Conservation (phyloP, 106 monocot genomes). For the Hemerocallis citrina region DNA sequence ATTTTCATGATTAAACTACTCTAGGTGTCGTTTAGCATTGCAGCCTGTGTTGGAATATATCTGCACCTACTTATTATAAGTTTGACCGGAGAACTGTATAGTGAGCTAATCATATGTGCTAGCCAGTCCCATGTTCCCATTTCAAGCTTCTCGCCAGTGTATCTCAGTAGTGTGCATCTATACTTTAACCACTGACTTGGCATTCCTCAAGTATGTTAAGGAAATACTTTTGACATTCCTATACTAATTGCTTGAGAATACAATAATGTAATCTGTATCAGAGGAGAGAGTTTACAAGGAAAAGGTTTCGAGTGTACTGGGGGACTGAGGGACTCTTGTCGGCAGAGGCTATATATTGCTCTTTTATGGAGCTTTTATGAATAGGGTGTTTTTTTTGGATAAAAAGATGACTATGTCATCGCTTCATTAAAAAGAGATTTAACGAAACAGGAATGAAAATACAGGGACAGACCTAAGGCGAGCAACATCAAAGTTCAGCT, state of each 20-base stretch:
- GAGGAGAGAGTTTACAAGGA: conserved; percentile 15
- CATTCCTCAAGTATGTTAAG: not conserved
- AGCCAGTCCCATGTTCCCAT: not conserved
- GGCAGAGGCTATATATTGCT: conserved; percentile 53
- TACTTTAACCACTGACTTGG: not conserved
- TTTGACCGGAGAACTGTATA: not conserved
- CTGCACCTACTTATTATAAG: not conserved
- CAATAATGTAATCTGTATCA: not conserved
- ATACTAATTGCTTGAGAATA: not conserved
- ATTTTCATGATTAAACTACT: not conserved
- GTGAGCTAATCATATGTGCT: not conserved
- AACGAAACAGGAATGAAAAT: too few species aligned
- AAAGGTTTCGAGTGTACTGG: conserved; percentile 63
- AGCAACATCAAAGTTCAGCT: too few species aligned
- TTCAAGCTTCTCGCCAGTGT: not conserved
- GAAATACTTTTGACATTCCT: not conserved
- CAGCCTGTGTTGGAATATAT: too few species aligned
- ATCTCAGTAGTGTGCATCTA: not conserved
- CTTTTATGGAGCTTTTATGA: conserved; percentile 84
- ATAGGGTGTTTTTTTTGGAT: too few species aligned
- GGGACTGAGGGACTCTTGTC: conserved; percentile 77
- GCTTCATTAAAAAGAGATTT: too few species aligned
- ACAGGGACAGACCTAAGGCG: too few species aligned
- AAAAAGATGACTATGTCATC: too few species aligned
- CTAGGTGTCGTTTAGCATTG: not conserved